Base-by-base conservation (phyloP, 169 alveolate genomes). In the Amoebophrya sp. region DNA sequence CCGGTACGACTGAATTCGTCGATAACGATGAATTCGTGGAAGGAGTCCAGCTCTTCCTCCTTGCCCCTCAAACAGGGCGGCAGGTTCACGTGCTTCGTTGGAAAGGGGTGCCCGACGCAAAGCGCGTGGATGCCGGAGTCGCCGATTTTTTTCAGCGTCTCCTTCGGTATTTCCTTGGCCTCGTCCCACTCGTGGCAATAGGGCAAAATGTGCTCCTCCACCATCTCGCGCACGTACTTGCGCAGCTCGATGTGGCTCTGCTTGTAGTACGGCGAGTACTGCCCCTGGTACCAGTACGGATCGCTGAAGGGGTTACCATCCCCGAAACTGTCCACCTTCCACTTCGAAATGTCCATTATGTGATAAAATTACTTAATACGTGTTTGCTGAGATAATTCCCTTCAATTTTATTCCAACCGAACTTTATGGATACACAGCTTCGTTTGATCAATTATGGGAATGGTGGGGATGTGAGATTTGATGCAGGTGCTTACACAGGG, bases 11-110 rank as follows among this genome's bases (percentile, higher is more conserved):
- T 0, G 83, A 54, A 55, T 91, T 92, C 93, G 88, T 92, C 94
- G 94, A 66, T 77, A 39, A 91, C 29, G 77, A 91, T 91, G 40
- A 91, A 40, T 66, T 91, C 93, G 35, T 91, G 93, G 93, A 91
- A 91, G 89, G 39, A 47, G 91, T 91, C 91, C n/a, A 92, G 91
- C 91, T 91, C 91, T 40, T 41, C 47, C 38, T 66, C 38, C 88
- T 66, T 47, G 18, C 66, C 66, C 66, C 18, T 47, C n/a, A n/a
- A n/a, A n/a, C n/a, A 41, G 38, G 29, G 83, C 83, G 83, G 83
- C 35, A 66, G 83, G 54, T 41, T 41, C 54, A 41, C 54, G 35
- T 66, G 35, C 1, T 66, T 25, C 10, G 18, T 25, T n/a, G 83
- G 83, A 25, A 12, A 66, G 32, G 83, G 83, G 18, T 66, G 83